phyloP scores from a whole-genome alignment of 306 rosid species.

The Comarum palustre region DNA sequence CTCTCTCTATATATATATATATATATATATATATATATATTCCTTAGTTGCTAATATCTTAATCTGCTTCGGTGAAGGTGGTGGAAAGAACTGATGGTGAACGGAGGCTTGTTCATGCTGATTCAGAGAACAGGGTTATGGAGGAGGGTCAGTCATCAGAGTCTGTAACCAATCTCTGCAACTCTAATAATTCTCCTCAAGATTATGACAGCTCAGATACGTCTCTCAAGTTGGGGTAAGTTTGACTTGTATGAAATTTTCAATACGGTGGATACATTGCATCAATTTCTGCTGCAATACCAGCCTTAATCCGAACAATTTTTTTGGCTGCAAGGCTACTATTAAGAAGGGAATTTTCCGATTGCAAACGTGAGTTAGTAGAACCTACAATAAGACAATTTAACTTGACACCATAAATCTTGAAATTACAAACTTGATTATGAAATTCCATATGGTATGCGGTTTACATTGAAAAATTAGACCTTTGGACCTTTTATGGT shows the following conservation, averaged over 20 bases:
- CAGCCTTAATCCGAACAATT: neutral
- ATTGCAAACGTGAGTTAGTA: neutral
- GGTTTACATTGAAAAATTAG: neutral
- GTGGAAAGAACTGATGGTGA: constrained; percentile 27
- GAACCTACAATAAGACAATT: neutral
- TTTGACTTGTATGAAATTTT: neutral
- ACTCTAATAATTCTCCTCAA: constrained; percentile 56
- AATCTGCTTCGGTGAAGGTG: constrained; percentile 35
- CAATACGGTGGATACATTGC: neutral
- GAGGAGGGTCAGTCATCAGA: constrained; percentile 95
- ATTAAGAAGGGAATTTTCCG: neutral
- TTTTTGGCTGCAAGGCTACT: neutral
- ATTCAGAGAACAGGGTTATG: constrained; percentile 36
- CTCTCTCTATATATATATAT: neutral
- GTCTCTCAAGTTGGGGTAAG: constrained; percentile 85
- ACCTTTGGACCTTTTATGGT: neutral
- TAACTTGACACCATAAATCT: neutral
- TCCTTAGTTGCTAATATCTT: constrained; percentile 3
- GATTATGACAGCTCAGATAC: constrained; percentile 80
- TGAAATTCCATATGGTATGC: neutral
- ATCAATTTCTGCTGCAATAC: no score
- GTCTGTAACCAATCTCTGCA: constrained; percentile 59
- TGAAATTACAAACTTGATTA: neutral
- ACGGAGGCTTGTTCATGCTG: constrained; percentile 31
- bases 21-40: no score